Base-by-base conservation (phyloP, 169 alveolate species). In the Amoebophrya sp. region DNA sequence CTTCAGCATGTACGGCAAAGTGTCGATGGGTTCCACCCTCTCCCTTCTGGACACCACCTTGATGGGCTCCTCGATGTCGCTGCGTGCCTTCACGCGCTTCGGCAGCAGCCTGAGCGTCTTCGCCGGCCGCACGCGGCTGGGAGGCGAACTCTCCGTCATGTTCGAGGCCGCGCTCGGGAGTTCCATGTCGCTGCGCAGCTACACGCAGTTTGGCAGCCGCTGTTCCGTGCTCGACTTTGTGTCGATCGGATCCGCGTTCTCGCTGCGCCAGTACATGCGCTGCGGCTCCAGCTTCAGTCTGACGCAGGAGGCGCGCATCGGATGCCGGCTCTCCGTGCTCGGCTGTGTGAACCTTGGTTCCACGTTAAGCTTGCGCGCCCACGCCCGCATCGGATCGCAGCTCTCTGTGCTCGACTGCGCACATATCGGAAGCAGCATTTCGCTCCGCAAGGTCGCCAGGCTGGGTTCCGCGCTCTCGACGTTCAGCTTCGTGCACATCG, bases 91-190 rank as follows among this genome's bases (percentile, higher is more conserved):
- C n/a, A n/a, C n/a, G n/a, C n/a, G n/a, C n/a, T n/a, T n/a, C n/a
- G n/a, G n/a, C n/a, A n/a, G n/a, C n/a, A n/a, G n/a, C n/a, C n/a
- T n/a, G n/a, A n/a, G n/a, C n/a, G n/a, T n/a, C n/a, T n/a, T n/a
- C n/a, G n/a, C n/a, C n/a, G n/a, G n/a, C n/a, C n/a, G n/a, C n/a
- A n/a, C n/a, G n/a, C n/a, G n/a, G n/a, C n/a, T n/a, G n/a, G n/a
- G n/a, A n/a, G n/a, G n/a, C n/a, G n/a, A n/a, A n/a, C n/a, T n/a
- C n/a, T n/a, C n/a, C n/a, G n/a, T n/a, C n/a, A n/a, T n/a, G n/a
- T n/a, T n/a, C n/a, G n/a, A n/a, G n/a, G n/a, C n/a, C n/a, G 67
- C 58, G 29, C 67, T 88, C 69, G 90, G 90, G 58, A 88, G 90
- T 39, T 40, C 45, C 7, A 15, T 42, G 38, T n/a, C 38, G 40